These are phyloP conservation scores for Parastagonospora avenae DNA, from an alignment of 2,329 filamentous ascomycete species.

Conservation along the genomic window DNA sequence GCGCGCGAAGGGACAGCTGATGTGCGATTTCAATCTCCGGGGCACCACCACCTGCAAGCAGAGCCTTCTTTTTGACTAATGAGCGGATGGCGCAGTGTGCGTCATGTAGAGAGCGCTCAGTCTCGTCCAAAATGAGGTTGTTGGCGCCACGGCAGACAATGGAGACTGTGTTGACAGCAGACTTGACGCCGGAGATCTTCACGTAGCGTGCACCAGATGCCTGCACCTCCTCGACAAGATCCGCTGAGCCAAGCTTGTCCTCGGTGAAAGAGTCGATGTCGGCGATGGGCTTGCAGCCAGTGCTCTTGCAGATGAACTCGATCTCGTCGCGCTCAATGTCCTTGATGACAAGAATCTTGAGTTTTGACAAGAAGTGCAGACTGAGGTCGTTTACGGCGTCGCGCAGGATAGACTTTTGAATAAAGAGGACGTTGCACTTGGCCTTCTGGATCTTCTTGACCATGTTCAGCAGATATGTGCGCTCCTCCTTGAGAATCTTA, in stretches of 20 bases:
- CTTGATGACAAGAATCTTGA: slow-evolving; percentile 94
- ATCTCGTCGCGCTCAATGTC: slow-evolving; percentile 99
- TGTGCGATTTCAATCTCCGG: slow-evolving; percentile 96
- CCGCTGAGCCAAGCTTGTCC: slow-evolving; percentile 93
- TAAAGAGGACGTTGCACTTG: slow-evolving; percentile 97
- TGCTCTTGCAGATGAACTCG: slow-evolving; percentile 99
- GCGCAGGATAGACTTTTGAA: slow-evolving; percentile 97
- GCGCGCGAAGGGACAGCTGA: slow-evolving; percentile 79
- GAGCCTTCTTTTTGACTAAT: slow-evolving; percentile 98
- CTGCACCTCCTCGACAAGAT: slow-evolving; percentile 91
- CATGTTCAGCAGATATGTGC: slow-evolving; percentile 96
- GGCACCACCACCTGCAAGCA: slow-evolving; percentile 94
- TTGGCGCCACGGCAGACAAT: slow-evolving; percentile 96
- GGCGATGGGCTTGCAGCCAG: slow-evolving; percentile 97
- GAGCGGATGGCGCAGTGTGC: slow-evolving; percentile 97
- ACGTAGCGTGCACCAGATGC: slow-evolving; percentile 88
- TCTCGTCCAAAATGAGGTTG: slow-evolving; percentile 91
- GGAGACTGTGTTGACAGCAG: slow-evolving; percentile 83
- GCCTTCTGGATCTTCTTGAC: slow-evolving; percentile 99
- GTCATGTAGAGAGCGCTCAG: slow-evolving; percentile 94
- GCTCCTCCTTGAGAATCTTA: slow-evolving; percentile 99
- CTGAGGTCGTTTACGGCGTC: slow-evolving; percentile 98
- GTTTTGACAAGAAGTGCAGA: slow-evolving; percentile 95
- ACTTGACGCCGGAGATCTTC: slow-evolving; percentile 91
- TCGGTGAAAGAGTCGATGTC: slow-evolving; percentile 98